Evolutionary conservation across 225 moss, liverwort and hornwort genomes (phyloP), one percentile per base, ranked within the genome.

Genomic region (Lunularia cruciata): DNA sequence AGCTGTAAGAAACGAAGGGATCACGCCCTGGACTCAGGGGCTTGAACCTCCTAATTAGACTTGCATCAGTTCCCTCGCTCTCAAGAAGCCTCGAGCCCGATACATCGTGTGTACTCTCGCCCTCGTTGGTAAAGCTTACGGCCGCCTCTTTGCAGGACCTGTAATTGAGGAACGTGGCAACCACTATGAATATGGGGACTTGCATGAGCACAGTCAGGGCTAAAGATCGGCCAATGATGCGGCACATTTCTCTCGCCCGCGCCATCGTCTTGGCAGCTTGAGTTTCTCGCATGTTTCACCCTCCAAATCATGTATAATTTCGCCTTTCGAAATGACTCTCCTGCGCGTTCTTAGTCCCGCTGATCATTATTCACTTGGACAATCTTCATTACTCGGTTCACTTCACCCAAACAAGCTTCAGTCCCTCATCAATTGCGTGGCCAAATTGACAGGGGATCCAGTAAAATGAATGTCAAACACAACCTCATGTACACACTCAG

Each of bases 1-100:
- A 73, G 52, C 78, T 86, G 67, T 86, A 89, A 68, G 82, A 79
- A 23, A 89, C 84, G 45, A 83, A 86, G 25, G 83, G 42, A 82
- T 83, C 79, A 54, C 83, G 79, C 30, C 87, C 77, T 2, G 75
- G 39, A 31, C 86, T 83, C 13, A 84, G 61, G 3, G 89, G 92
- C 66, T 80, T 72, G 38, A 77, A 72, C 14, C 51, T 20, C 51
- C n/a, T 51, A 5, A 23, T 22, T 23, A n/a, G 22, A 9, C 18
- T 51, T 23, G 22, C 51, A 18, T 18, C 4, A 8, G 20, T 5
- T 20, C 25, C 22, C n/a, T 51, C 22, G 22, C 25, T 20, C 6
- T 8, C 22, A n/a, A 6, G 20, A 5, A 20, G 19, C 20, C 22
- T 20, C 25, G 10, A 51, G 51, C 5, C 7, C n/a, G 51, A 51